A percentile compares a stretch with the other conserved stretches of the same genome.
Conservation (phyloP, 345 rosid genomes). For the Camelina sativa region DNA sequence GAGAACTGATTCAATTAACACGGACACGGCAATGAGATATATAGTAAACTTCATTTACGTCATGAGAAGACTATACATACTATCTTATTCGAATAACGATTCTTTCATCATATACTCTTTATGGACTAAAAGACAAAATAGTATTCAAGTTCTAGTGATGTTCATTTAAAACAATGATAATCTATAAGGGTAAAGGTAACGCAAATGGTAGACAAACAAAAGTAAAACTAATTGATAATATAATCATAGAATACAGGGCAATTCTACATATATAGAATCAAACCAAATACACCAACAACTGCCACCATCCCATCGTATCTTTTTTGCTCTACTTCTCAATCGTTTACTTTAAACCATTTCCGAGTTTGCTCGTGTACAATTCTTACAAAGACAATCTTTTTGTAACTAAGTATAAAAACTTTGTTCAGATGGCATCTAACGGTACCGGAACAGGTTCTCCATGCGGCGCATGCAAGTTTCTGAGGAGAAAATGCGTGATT, state of each 20-base stretch:
- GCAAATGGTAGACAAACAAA: conserved; percentile 14
- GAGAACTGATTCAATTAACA: background rate
- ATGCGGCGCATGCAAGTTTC: conserved; percentile 62
- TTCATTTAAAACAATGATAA: background rate
- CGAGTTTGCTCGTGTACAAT: conserved; percentile 35
- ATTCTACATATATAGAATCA: background rate
- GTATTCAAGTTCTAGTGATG: conserved; percentile 21
- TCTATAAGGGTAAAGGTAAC: conserved; percentile 4
- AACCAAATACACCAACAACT: no score
- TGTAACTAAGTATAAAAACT: no score
- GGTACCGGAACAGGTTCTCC: conserved; percentile 48
- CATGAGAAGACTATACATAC: background rate
- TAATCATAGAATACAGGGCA: background rate
- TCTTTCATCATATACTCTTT: background rate
- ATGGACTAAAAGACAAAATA: conserved; percentile 12
- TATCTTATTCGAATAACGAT: background rate
- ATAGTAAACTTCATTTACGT: background rate
- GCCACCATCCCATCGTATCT: no score
- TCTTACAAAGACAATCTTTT: no score
- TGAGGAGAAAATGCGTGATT: conserved; percentile 52
- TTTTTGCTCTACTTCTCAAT: no score
- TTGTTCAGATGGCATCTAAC: conserved; percentile 19
- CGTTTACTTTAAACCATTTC: background rate
- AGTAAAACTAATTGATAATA: background rate
- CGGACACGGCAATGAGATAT: background rate